Evolutionary conservation across 129 eudicot genomes (phyloP), one percentile per base, ranked within the genome.

Genomic region (Solidago caesia): DNA sequence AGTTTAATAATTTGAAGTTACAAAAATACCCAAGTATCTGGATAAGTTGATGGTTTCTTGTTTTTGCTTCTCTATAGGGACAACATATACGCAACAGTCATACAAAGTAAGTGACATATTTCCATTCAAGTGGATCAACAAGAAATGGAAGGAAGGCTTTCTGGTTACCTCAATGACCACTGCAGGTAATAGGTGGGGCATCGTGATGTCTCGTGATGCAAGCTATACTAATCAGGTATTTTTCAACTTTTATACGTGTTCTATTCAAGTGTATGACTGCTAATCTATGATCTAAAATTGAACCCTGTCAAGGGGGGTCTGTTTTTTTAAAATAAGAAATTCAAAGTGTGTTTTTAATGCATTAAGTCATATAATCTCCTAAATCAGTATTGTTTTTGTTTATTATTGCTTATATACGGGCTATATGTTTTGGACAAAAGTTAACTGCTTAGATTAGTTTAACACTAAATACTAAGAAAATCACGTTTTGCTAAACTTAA

Each of bases 141-240:
- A 88, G 76, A 91, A 91, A 80, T 91, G 97, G 97, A 91, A 83
- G 67, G 97, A 91, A 72, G 96, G 92, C 73, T 91, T 91, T 67
- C 78, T 76, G 56, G 97, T 91, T 15, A 91, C 97, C 55, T 81
- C 96, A 46, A 91, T 91, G 97, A 84, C 96, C 9, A 88, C 96
- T 14, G 84, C 97, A 1, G 96, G 97, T 63, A 88, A 79, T 76
- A 79, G 96, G 62, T 88, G 97, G 97, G 97, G 88, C 12, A 80
- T 91, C 7, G 87, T 91, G 4, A 91, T 91, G 97, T 91, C 97
- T 16, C 96, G 96, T n/a, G 92, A 88, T 60, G 78, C 96, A 68
- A 87, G 84, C 16, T 88, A 74, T 68, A 81, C 89, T 44, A 85
- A 79, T 67, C 96, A 91, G 96, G 97, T 86, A 79, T 44, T 15